Conservation (phyloP, 139 green algal species). For the Microglena sp. region DNA sequence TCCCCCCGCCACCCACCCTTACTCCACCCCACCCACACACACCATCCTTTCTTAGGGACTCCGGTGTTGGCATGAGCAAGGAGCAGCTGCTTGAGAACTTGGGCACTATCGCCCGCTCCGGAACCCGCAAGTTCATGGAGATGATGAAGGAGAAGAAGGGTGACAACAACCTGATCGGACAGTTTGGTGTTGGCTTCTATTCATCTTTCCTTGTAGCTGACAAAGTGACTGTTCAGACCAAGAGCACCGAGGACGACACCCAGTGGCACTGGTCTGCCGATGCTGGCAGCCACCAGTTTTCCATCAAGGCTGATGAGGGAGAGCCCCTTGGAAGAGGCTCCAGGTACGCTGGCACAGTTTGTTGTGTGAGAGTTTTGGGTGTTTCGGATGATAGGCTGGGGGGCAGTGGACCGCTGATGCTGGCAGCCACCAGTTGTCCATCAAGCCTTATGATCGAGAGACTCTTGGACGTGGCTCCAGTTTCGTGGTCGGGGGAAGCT, state of each 20-base stretch:
- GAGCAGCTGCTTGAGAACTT: constrained; percentile 62
- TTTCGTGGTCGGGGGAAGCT: background rate
- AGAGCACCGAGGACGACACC: constrained; percentile 48
- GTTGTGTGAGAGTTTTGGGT: background rate
- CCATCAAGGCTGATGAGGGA: constrained; percentile 49
- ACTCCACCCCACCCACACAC: background rate
- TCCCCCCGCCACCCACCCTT: background rate
- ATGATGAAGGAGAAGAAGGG: constrained; percentile 66
- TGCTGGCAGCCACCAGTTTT: constrained; percentile 79
- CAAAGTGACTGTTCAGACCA: constrained; percentile 73
- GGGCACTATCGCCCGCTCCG: constrained; percentile 92
- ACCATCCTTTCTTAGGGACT: constrained; percentile 49
- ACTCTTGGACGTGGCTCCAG: background rate
- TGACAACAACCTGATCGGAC: constrained; percentile 87
- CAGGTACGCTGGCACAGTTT: constrained; percentile 12
- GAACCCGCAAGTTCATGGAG: constrained; percentile 97
- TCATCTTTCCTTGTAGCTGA: constrained; percentile 90
- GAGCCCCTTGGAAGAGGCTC: constrained; percentile 65
- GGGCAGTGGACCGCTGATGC: constrained; percentile 74
- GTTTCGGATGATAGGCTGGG: background rate
- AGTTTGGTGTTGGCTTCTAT: constrained; percentile 99
- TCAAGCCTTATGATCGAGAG: too few relatives aligned
- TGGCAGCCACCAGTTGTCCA: constrained; percentile 78
- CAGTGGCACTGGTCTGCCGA: constrained; percentile 88
- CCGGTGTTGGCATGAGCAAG: constrained; percentile 89